Percentiles rank a stretch among this genome's conserved stretches.
phyloP scores from a whole-genome alignment of 495 filamentous ascomycete genomes.

The Penicillium turbatum region DNA sequence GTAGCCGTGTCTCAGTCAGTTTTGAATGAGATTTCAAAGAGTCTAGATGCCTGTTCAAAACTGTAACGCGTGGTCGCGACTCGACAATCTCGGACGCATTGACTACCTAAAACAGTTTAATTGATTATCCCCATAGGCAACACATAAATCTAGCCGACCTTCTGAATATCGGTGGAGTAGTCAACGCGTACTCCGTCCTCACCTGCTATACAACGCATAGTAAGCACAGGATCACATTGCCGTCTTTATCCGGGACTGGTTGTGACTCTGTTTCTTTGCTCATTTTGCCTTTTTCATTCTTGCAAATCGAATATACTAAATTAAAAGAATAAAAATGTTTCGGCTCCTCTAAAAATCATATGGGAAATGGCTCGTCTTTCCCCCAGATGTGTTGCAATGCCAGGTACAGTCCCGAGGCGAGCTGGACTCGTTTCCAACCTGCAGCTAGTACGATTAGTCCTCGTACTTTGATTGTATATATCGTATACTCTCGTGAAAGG shows the following conservation, averaged over 20 bases:
- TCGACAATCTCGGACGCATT: neutral
- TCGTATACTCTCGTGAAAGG: no score
- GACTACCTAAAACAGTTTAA: no score
- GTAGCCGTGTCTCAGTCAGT: conserved; percentile 2
- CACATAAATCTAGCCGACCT: no score
- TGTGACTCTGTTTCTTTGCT: no score
- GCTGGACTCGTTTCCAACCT: conserved; percentile 18
- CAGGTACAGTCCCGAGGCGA: conserved; percentile 20
- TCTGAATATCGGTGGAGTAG: conserved; percentile 16
- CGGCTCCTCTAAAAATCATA: neutral
- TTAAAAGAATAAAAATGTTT: neutral
- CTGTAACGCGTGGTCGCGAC: neutral
- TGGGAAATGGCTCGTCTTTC: conserved; percentile 1
- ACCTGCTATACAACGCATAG: neutral
- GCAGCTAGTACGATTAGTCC: neutral
- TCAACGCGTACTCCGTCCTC: conserved; percentile 12
- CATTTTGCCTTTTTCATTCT: no score
- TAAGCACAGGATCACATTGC: conserved; percentile 18
- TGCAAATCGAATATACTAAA: neutral
- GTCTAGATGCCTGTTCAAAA: neutral
- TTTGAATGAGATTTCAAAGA: neutral
- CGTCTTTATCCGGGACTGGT: conserved; percentile 23
- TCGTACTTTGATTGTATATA: neutral
- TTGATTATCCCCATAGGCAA: no score
- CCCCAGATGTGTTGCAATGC: conserved; percentile 10